phyloP scores from a whole-genome alignment of 2,329 filamentous ascomycete genomes.

The Pseudocercospora fijiensis region DNA sequence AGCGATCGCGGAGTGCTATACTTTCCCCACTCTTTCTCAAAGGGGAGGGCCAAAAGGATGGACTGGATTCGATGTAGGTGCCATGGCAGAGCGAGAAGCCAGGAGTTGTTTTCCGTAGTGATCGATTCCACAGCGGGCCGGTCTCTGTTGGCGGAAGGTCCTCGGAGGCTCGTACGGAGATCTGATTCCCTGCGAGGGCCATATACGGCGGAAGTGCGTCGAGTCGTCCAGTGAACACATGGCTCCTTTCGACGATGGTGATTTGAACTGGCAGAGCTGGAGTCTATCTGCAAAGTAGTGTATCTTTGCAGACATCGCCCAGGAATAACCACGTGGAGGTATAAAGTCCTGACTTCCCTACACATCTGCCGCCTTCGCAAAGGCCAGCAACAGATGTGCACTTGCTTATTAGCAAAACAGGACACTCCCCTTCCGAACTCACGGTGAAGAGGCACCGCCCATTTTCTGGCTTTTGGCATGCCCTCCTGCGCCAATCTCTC shows the following conservation, averaged over 20 bases:
- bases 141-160: not conserved
- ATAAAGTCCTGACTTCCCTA: not conserved
- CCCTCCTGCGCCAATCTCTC: not conserved
- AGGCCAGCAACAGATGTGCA: not conserved
- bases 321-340: not conserved
- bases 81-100: not conserved
- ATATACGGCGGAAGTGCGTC: not conserved
- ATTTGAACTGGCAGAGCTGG: not conserved
- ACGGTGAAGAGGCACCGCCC: not conserved
- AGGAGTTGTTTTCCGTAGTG: not conserved
- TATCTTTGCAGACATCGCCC: not conserved
- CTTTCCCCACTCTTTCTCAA: not conserved
- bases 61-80: not conserved
- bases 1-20: not conserved
- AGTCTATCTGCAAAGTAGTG: not conserved
- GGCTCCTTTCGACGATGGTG: not conserved
- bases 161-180: not conserved
- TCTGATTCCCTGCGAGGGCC: not conserved
- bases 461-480: constrained; percentile 1
- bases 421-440: not conserved
- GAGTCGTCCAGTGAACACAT: not conserved
- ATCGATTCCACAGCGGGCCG: not conserved
- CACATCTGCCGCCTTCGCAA: not conserved
- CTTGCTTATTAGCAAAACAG: not conserved
- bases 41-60: not conserved